Percentiles rank a stretch among this genome's conserved stretches.
phyloP scores from a whole-genome alignment of 257 asterid genomes.

The Fraxinus excelsior region DNA sequence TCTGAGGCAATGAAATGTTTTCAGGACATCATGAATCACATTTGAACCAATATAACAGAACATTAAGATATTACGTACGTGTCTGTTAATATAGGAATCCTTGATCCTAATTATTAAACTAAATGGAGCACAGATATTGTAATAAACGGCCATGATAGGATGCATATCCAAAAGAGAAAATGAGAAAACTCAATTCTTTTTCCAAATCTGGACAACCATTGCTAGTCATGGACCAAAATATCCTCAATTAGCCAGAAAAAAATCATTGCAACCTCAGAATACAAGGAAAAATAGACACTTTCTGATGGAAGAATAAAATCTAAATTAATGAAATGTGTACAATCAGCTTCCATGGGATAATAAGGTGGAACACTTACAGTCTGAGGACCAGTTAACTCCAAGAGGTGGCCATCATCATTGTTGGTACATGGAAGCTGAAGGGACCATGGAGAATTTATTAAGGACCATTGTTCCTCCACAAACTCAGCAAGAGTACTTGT shows the following conservation, averaged over 20 bases:
- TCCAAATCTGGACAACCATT: neutral
- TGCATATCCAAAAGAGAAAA: neutral
- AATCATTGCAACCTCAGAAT: neutral
- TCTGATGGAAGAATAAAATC: neutral
- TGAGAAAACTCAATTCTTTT: neutral
- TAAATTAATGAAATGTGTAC: constrained; percentile 4
- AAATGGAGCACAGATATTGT: neutral
- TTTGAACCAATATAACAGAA: neutral
- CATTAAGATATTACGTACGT: neutral
- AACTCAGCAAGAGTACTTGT: constrained; percentile 63
- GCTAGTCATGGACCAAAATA: neutral
- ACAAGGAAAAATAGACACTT: neutral
- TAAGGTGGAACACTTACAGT: constrained; percentile 52
- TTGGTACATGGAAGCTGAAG: constrained; percentile 48
- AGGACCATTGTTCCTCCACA: constrained; percentile 61
- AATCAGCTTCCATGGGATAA: neutral
- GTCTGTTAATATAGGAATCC: neutral
- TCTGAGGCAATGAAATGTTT: neutral
- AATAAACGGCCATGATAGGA: neutral
- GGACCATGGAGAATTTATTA: constrained; percentile 75
- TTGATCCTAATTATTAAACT: neutral
- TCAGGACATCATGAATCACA: neutral
- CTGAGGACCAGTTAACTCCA: constrained; percentile 71
- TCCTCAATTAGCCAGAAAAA: neutral
- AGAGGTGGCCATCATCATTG: constrained; percentile 59